Conservation (phyloP, 2,329 filamentous ascomycete genomes). For the Fusarium sp. region DNA sequence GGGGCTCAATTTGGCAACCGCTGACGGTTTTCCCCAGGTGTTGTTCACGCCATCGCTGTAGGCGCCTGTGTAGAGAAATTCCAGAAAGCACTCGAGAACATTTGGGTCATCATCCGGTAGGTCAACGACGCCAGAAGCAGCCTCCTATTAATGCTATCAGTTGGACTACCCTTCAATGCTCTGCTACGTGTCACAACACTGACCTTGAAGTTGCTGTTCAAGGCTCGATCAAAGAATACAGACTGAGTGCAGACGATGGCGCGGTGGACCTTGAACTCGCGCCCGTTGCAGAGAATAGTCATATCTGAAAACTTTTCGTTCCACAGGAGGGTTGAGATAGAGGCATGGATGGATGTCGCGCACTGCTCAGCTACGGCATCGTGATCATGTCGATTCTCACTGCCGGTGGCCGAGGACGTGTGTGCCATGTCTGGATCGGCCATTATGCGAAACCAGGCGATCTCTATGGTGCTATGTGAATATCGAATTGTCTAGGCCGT, state of each 20-base stretch:
- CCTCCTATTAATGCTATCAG: conserved; percentile 33
- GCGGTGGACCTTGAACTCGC: conserved; percentile 53
- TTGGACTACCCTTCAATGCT: too few relatives aligned
- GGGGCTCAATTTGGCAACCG: too few relatives aligned
- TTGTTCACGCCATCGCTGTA: conserved; percentile 16
- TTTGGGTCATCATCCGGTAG: conserved; percentile 51
- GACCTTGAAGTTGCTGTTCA: conserved; percentile 50
- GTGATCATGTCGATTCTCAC: too few relatives aligned
- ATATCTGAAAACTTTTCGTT: conserved; percentile 51
- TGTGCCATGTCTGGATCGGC: too few relatives aligned
- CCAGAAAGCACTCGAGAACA: conserved; percentile 46
- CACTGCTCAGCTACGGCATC: too few relatives aligned
- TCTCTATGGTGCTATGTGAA: too few relatives aligned
- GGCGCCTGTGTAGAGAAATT: conserved; percentile 51
- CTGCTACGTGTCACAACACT: too few relatives aligned
- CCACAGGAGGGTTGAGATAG: not conserved
- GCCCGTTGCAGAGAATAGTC: conserved; percentile 49
- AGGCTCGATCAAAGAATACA: conserved; percentile 50
- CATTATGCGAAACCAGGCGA: too few relatives aligned
- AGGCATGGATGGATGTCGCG: too few relatives aligned
- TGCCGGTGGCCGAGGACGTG: too few relatives aligned
- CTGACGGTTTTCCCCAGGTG: conserved; percentile 7
- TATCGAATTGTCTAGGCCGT: too few relatives aligned
- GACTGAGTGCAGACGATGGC: conserved; percentile 56
- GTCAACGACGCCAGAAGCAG: conserved; percentile 32